Percentiles rank a stretch among this genome's conserved stretches.
phyloP scores from a whole-genome alignment of 2,329 filamentous ascomycete genomes.

The Emmonsia crescens region DNA sequence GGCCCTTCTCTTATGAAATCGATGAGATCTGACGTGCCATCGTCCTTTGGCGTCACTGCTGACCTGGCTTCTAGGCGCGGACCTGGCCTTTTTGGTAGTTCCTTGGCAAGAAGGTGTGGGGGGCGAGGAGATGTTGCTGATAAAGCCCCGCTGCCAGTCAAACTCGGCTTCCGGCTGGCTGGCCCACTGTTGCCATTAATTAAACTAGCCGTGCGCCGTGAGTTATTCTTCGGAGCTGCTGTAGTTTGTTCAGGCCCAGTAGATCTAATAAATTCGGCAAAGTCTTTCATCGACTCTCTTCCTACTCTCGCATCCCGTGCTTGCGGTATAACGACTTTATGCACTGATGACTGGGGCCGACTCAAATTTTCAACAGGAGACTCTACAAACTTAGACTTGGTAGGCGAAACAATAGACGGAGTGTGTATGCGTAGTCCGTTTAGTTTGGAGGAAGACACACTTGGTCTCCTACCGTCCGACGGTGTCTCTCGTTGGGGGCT shows the following conservation, averaged over 20 bases:
- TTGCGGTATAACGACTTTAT: constrained; percentile 16
- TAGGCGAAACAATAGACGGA: constrained; percentile 13
- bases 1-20: constrained; percentile 91
- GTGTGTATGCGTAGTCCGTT: constrained; percentile 14
- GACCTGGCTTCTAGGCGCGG: constrained; percentile 60
- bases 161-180: neutral
- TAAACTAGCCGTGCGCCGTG: neutral
- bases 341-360: constrained; percentile 14
- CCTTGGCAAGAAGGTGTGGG: neutral
- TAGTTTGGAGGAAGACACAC: constrained; percentile 8
- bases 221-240: neutral
- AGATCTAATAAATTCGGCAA: constrained; percentile 80
- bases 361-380: neutral
- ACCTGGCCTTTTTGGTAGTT: neutral
- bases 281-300: constrained; percentile 64
- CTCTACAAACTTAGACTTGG: constrained; percentile 17
- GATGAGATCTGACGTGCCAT: constrained; percentile 75
- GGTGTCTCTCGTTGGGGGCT: constrained; percentile 22
- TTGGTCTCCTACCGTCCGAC: constrained; percentile 12
- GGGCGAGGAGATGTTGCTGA: neutral
- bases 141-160: neutral
- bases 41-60: constrained; percentile 49
- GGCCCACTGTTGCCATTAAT: neutral
- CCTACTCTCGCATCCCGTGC: constrained; percentile 65
- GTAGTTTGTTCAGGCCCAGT: constrained; percentile 52